Percentiles rank a stretch among this genome's conserved stretches.
Evolutionary conservation across 306 rosid genomes (phyloP).

Genomic region (Nissolia schottii): DNA sequence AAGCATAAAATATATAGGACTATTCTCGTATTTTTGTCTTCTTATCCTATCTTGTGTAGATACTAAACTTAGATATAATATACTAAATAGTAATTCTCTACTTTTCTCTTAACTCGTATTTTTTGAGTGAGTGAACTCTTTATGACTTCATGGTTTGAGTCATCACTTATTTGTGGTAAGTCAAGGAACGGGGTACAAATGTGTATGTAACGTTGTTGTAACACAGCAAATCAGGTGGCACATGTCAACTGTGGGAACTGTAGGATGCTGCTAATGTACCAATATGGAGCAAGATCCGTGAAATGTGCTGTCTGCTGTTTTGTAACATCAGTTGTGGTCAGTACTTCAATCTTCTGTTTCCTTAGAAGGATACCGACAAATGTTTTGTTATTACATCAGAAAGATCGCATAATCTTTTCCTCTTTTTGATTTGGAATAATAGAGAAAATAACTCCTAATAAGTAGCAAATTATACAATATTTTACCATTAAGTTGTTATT

Average conservation of each 20-base stretch:
- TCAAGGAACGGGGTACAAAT: too few relatives aligned
- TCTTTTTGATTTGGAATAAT: background rate
- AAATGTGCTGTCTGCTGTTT: constrained; percentile 91
- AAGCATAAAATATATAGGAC: too few relatives aligned
- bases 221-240: constrained; percentile 97
- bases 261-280: constrained; percentile 83
- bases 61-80: too few relatives aligned
- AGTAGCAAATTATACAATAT: background rate
- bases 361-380: background rate
- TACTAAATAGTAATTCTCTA: too few relatives aligned
- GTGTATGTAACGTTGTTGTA: constrained; percentile 5
- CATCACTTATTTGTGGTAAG: background rate
- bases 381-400: background rate
- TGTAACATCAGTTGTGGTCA: constrained; percentile 85
- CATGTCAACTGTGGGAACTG: constrained; percentile 90
- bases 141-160: background rate
- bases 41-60: too few relatives aligned
- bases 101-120: background rate
- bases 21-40: too few relatives aligned
- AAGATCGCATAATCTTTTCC: background rate
- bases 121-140: background rate
- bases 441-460: background rate
- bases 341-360: constrained; percentile 24
- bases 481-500: background rate
- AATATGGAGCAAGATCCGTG: constrained; percentile 84